phyloP scores from a whole-genome alignment of 2,329 filamentous ascomycete species.

The Penicillium brasilianum region DNA sequence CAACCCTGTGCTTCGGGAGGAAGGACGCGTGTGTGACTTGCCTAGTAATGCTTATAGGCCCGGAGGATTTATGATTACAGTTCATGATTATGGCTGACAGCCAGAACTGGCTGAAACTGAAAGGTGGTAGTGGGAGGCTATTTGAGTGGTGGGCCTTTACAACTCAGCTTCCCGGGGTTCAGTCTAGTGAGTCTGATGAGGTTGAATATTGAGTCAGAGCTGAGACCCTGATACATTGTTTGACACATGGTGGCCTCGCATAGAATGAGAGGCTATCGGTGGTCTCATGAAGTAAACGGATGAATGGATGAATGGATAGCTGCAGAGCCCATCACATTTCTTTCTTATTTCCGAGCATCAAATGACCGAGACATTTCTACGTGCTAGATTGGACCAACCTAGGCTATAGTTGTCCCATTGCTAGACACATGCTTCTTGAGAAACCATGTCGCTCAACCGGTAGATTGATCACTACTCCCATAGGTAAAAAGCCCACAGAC shows the following conservation, averaged over 20 bases:
- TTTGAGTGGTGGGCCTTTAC: background rate
- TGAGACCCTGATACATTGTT: background rate
- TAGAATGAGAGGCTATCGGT: background rate
- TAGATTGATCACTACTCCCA: background rate
- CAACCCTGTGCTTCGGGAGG: constrained; percentile 19
- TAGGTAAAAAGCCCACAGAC: background rate
- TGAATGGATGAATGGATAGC: constrained; percentile 4
- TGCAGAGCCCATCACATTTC: constrained; percentile 20
- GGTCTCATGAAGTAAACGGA: background rate
- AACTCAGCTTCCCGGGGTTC: background rate
- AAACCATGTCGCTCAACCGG: background rate
- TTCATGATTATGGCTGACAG: background rate
- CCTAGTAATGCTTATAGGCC: constrained; percentile 18
- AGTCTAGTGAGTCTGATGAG: background rate
- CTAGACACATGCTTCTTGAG: background rate
- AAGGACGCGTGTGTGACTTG: constrained; percentile 22
- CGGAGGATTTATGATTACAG: constrained; percentile 27
- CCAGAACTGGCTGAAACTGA: constrained; percentile 20
- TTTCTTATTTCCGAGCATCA: constrained; percentile 11
- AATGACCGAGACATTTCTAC: constrained; percentile 14
- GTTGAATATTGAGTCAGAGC: background rate
- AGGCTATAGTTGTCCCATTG: background rate
- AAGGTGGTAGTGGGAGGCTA: constrained; percentile 13
- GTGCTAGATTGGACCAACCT: background rate
- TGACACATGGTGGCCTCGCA: background rate